Percentiles rank a stretch among this genome's conserved stretches.
Conservation (phyloP, 352 stramenopile species). For the Elongisporangium anandrum region DNA sequence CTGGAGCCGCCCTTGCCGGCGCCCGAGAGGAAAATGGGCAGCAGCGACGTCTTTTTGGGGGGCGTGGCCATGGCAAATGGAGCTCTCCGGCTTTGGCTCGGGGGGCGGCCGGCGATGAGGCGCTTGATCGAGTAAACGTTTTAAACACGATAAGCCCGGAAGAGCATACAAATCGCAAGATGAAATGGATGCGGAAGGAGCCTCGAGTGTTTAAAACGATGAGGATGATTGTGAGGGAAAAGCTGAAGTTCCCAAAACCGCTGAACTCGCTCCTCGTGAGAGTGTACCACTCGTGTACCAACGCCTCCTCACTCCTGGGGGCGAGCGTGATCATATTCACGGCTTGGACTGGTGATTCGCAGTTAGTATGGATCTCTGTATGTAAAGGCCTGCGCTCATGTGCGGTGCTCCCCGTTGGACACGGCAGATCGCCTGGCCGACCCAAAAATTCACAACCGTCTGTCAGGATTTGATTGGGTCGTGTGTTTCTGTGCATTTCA, state of each 20-base stretch:
- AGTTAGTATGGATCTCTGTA: neutral
- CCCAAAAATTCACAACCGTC: neutral
- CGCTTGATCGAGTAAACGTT: neutral
- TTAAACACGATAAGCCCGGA: neutral
- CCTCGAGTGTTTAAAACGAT: neutral
- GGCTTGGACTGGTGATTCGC: neutral
- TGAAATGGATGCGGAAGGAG: neutral
- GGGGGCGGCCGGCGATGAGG: too few species aligned
- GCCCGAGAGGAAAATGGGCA: constrained; percentile 30
- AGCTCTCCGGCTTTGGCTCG: neutral
- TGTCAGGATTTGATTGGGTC: neutral
- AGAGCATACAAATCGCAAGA: neutral
- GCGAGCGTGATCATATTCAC: neutral
- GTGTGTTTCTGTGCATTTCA: neutral
- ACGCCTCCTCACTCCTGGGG: too few species aligned
- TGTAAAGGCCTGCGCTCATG: neutral
- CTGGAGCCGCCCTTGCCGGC: constrained; percentile 15
- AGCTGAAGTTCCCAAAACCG: neutral
- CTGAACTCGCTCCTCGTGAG: neutral
- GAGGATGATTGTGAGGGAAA: neutral
- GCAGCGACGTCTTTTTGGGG: constrained; percentile 28
- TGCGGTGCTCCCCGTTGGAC: neutral
- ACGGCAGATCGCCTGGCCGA: neutral
- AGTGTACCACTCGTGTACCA: neutral
- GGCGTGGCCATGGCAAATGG: constrained; percentile 21